Evolutionary conservation across 2,329 filamentous ascomycete species (phyloP).

Genomic region (Fusarium temperatum): DNA sequence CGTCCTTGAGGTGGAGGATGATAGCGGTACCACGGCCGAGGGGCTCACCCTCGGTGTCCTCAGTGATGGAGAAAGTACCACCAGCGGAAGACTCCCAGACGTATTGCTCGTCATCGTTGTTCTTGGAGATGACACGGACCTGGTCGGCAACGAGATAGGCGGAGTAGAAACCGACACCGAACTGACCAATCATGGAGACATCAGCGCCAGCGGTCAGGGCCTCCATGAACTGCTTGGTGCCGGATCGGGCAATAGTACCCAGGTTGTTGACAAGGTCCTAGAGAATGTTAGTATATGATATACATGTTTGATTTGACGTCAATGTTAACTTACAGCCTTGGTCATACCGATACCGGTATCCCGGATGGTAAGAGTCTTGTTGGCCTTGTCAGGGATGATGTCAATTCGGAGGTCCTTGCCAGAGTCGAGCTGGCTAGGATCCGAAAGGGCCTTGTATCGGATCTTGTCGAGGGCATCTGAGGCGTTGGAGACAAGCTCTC

Average conservation of each 20-base stretch:
- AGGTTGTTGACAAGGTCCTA: slow-evolving; percentile 99
- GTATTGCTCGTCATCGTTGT: slow-evolving; percentile 99
- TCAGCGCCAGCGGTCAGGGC: slow-evolving; percentile 97
- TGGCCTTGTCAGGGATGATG: slow-evolving; percentile 97
- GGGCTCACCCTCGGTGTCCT: slow-evolving; percentile 89
- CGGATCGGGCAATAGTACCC: slow-evolving; percentile 98
- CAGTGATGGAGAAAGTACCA: slow-evolving; percentile 92
- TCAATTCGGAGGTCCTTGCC: slow-evolving; percentile 99
- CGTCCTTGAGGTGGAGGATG: slow-evolving; percentile 98
- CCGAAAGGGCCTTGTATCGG: slow-evolving; percentile 96
- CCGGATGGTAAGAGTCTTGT: slow-evolving; percentile 95
- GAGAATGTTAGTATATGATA: slow-evolving; percentile 1
- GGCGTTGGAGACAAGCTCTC: slow-evolving; percentile 98
- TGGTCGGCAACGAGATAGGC: slow-evolving; percentile 98
- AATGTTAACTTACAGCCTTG: slow-evolving; percentile 83
- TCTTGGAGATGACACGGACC: slow-evolving; percentile 95
- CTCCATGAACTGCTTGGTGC: slow-evolving; percentile 99
- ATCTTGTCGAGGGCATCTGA: slow-evolving; percentile 99
- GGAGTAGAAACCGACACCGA: slow-evolving; percentile 99
- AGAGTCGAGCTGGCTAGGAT: slow-evolving; percentile 95
- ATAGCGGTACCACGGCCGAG: slow-evolving; percentile 97
- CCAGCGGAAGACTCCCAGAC: slow-evolving; percentile 98
- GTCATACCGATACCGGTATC: slow-evolving; percentile 99
- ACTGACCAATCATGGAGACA: slow-evolving; percentile 99
- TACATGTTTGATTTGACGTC: no score